A percentile compares a stretch with the other conserved stretches of the same genome.
Conservation (phyloP, 257 asterid genomes). For the Gentiana dahurica region DNA sequence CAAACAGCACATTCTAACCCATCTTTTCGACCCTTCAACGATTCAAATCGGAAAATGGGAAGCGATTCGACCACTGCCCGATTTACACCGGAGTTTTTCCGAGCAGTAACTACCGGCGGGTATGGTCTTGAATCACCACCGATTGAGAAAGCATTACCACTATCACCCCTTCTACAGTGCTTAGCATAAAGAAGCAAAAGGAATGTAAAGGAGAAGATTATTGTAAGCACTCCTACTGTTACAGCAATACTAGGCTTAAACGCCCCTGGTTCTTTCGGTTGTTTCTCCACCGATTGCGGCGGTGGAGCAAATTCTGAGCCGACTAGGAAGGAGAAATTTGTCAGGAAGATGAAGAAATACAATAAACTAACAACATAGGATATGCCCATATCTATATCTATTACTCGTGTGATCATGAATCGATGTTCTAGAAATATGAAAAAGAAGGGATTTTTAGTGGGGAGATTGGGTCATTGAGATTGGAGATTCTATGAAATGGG, state of each 20-base stretch:
- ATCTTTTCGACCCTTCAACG: slow-evolving; percentile 63
- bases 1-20: slow-evolving; percentile 86
- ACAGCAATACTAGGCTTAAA: slow-evolving; percentile 49
- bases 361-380: slow-evolving; percentile 8
- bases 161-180: slow-evolving; percentile 42
- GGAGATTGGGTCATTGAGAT: not conserved
- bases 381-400: slow-evolving; percentile 24
- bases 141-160: not conserved
- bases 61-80: slow-evolving; percentile 44
- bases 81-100: slow-evolving; percentile 50
- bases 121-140: slow-evolving; percentile 7
- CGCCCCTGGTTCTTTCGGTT: slow-evolving; percentile 7
- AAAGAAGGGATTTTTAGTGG: slow-evolving; percentile 3
- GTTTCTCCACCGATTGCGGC: not conserved
- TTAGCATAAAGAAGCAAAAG: slow-evolving; percentile 51
- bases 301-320: slow-evolving; percentile 16
- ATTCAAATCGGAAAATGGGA: slow-evolving; percentile 62
- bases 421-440: slow-evolving; percentile 6
- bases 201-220: slow-evolving; percentile 52
- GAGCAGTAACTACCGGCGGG: slow-evolving; percentile 12
- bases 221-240: slow-evolving; percentile 45
- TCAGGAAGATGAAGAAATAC: slow-evolving; percentile 1
- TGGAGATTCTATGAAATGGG: slow-evolving; percentile 4
- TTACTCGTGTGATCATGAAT: not conserved
- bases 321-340: not conserved